Evolutionary conservation across 495 filamentous ascomycete species (phyloP).

Genomic region (Cladorrhinum samala): DNA sequence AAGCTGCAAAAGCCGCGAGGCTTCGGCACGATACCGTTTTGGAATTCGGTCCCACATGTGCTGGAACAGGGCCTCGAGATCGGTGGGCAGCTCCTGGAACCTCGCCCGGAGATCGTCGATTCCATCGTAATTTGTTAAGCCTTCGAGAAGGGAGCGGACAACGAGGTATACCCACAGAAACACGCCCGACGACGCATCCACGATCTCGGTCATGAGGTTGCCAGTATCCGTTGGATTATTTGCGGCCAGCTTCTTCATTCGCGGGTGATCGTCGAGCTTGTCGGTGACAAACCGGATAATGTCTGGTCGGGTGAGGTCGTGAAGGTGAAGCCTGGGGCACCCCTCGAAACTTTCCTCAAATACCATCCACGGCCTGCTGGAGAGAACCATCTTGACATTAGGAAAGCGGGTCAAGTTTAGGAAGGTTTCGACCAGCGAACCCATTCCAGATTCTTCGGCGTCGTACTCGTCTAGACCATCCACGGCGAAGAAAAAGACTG

Average conservation of each 20-base stretch:
- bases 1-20: constrained; percentile 2
- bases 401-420: neutral
- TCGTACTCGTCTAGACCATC: constrained; percentile 5
- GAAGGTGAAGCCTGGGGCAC: neutral
- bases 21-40: neutral
- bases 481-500: constrained; percentile 1
- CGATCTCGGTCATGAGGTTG: constrained; percentile 1
- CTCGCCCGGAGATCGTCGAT: neutral
- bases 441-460: neutral
- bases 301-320: constrained; percentile 3
- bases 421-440: neutral
- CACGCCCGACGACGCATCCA: neutral
- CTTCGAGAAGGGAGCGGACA: neutral
- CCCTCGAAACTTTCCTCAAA: constrained; percentile 4
- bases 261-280: neutral
- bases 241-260: neutral
- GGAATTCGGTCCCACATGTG: constrained; percentile 5
- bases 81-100: neutral
- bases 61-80: neutral
- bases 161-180: constrained; percentile 9
- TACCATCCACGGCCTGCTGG: constrained; percentile 3
- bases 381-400: neutral
- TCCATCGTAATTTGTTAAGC: constrained; percentile 4
- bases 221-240: neutral
- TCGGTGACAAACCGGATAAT: neutral